phyloP scores from a whole-genome alignment of 2,329 filamentous ascomycete species.

The Simplicillium aogashimaense region DNA sequence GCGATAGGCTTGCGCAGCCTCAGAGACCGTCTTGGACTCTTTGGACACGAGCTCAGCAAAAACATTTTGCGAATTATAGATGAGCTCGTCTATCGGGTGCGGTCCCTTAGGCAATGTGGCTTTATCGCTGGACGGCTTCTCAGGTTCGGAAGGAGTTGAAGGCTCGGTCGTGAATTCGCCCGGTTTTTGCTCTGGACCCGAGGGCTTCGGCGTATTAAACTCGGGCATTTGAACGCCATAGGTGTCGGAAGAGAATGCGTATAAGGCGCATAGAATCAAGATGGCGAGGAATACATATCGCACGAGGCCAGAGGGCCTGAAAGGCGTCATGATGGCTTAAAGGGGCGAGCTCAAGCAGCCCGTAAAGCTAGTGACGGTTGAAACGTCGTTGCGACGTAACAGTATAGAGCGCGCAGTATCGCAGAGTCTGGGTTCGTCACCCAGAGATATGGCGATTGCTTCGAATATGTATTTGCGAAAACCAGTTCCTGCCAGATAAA shows the following conservation, averaged over 20 bases:
- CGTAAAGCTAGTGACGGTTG: too few species aligned
- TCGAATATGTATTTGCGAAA: too few species aligned
- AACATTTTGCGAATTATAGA: slow-evolving; percentile 31
- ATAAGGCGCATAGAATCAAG: slow-evolving; percentile 22
- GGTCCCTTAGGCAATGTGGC: background rate
- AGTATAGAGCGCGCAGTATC: too few species aligned
- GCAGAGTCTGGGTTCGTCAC: too few species aligned
- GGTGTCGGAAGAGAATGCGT: slow-evolving; percentile 15
- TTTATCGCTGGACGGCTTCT: background rate
- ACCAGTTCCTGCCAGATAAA: too few species aligned
- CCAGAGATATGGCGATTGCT: too few species aligned
- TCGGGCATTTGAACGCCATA: slow-evolving; percentile 5
- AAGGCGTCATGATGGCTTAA: slow-evolving; percentile 14
- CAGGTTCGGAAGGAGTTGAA: background rate
- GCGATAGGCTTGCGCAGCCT: slow-evolving; percentile 49
- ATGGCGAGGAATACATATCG: slow-evolving; percentile 28
- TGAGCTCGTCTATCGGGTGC: slow-evolving; percentile 44
- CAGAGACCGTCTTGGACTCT: slow-evolving; percentile 38
- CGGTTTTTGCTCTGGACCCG: background rate
- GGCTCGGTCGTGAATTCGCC: background rate
- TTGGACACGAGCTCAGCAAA: slow-evolving; percentile 28
- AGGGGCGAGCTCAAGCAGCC: too few species aligned
- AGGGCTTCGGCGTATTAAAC: background rate
- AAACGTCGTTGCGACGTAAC: too few species aligned
- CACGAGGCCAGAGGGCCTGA: slow-evolving; percentile 28